Evolutionary conservation across 805 yeast genomes (phyloP).

Genomic region (Ogataea naganishii): DNA sequence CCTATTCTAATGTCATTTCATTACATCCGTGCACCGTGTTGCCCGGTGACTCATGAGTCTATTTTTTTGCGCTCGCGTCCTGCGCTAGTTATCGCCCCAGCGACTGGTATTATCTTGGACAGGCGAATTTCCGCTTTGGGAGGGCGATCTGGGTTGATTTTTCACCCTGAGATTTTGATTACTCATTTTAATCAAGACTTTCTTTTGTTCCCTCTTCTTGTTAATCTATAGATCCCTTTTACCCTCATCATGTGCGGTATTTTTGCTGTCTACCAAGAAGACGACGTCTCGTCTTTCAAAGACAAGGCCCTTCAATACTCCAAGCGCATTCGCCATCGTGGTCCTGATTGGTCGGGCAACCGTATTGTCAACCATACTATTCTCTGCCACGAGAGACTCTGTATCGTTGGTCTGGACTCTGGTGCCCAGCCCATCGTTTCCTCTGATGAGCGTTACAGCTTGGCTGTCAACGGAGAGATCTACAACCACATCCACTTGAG

Average conservation of each 20-base stretch:
- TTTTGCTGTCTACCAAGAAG: slow-evolving; percentile 83
- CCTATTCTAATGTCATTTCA: too few relatives aligned
- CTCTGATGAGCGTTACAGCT: slow-evolving; percentile 58
- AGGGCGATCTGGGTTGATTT: too few relatives aligned
- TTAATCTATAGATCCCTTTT: too few relatives aligned
- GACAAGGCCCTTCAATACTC: slow-evolving; percentile 83
- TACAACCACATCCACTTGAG: slow-evolving; percentile 93
- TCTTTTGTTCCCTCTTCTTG: too few relatives aligned
- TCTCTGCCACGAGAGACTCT: slow-evolving; percentile 90
- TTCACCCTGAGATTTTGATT: too few relatives aligned
- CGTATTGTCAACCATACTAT: slow-evolving; percentile 68
- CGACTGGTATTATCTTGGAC: too few relatives aligned
- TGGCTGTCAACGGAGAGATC: slow-evolving; percentile 96
- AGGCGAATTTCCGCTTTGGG: too few relatives aligned
- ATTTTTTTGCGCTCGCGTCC: too few relatives aligned
- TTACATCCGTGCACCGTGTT: too few relatives aligned
- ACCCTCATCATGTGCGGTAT: slow-evolving; percentile 85
- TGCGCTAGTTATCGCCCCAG: too few relatives aligned
- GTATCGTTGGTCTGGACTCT: slow-evolving; percentile 93
- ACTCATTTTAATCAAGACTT: too few relatives aligned
- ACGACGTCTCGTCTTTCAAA: slow-evolving; percentile 73
- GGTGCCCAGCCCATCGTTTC: slow-evolving; percentile 97
- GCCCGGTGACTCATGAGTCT: too few relatives aligned
- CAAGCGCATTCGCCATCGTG: slow-evolving; percentile 94
- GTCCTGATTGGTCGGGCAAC: slow-evolving; percentile 99